Base-by-base conservation (phyloP, 192 early-diverging fungal species). In the Backusella luteola region DNA sequence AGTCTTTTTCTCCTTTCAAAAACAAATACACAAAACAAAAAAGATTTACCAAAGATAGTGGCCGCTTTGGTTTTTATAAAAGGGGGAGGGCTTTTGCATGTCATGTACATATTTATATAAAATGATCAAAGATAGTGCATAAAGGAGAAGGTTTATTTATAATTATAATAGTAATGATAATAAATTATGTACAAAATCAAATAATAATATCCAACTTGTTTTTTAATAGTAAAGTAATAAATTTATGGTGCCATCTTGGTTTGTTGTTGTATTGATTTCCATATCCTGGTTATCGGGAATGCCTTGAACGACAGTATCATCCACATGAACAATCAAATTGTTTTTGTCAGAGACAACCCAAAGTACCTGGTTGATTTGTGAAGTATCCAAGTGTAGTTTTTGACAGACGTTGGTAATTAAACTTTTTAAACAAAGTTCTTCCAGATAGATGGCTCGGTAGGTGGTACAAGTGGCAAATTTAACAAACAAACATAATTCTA, bases 391-490 rank as follows among this genome's bases (percentile, higher is more conserved):
- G 3, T 63, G 56, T 14, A 63, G 26, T 63, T 63, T 63, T 63
- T 63, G 56, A 63, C 56, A 63, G 6, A 88, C 71, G 90, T 77
- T 49, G 85, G 89, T 46, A 79, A 81, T 8, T 79, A 75, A 21
- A 92, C 72, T 70, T 89, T 89, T 0, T 80, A 34, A 15, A 80
- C 83, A 34, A 91, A 78, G 15, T 91, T 85, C 26, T 83, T 92
- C 89, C 2, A 93, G 85, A 73, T 93, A 93, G 3, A 92, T 78
- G 0, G 91, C 92, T 1, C 88, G 81, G 74, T 91, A 89, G 0
- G 87, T 83, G 7, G 79, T 53, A 66, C 89, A 84, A 76, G 83
- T 81, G 12, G 80, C 83, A 66, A 89, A 87, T 72, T 84, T 84
- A 68, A 86, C 86, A 77, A 88, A 93, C 5, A 91, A 79, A 11